Conservation (phyloP, 2,329 filamentous ascomycete species). For the Gyromitra esculenta region DNA sequence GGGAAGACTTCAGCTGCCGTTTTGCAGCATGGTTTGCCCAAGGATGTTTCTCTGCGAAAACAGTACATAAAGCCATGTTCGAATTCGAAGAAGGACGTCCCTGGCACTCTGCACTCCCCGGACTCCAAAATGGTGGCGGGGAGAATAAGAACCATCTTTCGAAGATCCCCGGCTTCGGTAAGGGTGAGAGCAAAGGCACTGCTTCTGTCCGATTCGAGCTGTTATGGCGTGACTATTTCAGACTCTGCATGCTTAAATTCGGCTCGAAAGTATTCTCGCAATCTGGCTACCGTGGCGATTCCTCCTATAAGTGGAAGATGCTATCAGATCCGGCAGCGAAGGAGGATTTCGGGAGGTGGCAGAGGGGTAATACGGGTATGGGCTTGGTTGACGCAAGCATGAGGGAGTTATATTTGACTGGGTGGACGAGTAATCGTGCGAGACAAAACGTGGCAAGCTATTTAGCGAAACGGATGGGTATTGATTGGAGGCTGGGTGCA, state of each 20-base stretch:
- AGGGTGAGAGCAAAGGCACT: constrained; percentile 78
- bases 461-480: constrained; percentile 74
- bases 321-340: constrained; percentile 58
- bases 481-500: constrained; percentile 83
- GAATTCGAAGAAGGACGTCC: constrained; percentile 73
- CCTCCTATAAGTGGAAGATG: constrained; percentile 65
- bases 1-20: constrained; percentile 77
- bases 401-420: constrained; percentile 77
- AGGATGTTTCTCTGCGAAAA: constrained; percentile 76
- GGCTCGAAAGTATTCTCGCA: constrained; percentile 71
- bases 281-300: constrained; percentile 70
- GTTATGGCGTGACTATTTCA: constrained; percentile 83
- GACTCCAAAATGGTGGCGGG: background rate
- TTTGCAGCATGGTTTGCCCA: constrained; percentile 77
- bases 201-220: constrained; percentile 76
- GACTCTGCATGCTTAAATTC: constrained; percentile 77
- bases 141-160: constrained; percentile 50
- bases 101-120: constrained; percentile 8
- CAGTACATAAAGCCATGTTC: constrained; percentile 74
- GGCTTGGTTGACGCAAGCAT: constrained; percentile 81
- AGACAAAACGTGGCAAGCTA: constrained; percentile 81
- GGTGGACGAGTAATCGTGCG: constrained; percentile 80
- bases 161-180: constrained; percentile 68
- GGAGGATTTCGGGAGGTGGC: constrained; percentile 67
- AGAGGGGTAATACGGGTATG: constrained; percentile 76